Evolutionary conservation across 2,329 filamentous ascomycete species (phyloP), one percentile per base, ranked within the genome.

Genomic region (Aspergillus versicolor): DNA sequence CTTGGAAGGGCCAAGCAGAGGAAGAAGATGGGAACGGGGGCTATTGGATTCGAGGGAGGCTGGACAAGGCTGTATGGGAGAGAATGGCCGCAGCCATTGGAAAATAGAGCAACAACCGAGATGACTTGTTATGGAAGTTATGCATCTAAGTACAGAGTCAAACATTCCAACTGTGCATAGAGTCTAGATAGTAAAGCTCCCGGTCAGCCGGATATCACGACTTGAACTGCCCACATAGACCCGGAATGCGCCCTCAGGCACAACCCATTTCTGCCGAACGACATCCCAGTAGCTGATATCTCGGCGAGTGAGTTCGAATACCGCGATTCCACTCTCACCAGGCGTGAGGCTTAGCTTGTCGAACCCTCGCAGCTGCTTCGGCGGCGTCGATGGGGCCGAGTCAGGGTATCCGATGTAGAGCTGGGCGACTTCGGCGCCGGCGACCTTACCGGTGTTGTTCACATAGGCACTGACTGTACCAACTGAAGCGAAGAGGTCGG

Each of bases 401-500:
- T 67, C 52, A 61, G 77, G 74, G 78, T 69, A 80, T 73, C 5
- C 65, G 61, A 85, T 68, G 65, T 86, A 86, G 1, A 87, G 71
- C 69, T 87, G 84, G 2, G 81, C 73, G 0, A 86, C 79, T 9
- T 79, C 75, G 2, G 77, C 77, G 24, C 82, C 83, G 21, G 70
- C 65, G 2, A 75, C 63, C 4, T 64, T 57, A 17, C 84, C 84
- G 0, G 78, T 81, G 72, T 87, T 87, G 37, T 69, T 72, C 5
- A 87, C 65, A 1, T 75, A 70, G 2, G 79, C 76, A 2, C 75
- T 73, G 9, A 83, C 76, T 42, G 70, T 79, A 58, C 75, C 78
- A n/a, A 86, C 63, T 7, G 71, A 72, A 7, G 80, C 76, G 77
- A 80, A 86, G 22, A 87, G 77, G 19, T 81, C 80, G 1, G 78